These are phyloP conservation scores for Puccinia coronata DNA, from an alignment of 1,284 basidiomycete genomes.

Conservation along the genomic window DNA sequence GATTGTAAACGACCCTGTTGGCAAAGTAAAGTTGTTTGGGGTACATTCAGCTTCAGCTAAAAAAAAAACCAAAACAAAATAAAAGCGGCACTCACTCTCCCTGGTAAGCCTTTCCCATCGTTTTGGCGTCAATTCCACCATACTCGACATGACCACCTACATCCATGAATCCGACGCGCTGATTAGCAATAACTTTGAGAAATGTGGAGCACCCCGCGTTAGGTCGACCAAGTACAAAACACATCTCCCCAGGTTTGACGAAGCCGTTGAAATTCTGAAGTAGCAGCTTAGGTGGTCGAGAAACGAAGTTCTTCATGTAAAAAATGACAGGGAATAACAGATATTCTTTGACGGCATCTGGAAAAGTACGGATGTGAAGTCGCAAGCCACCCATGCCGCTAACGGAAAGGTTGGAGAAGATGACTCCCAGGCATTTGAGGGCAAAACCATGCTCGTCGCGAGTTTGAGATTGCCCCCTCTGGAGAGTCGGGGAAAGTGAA, in stretches of 20 bases:
- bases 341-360: constrained; percentile 64
- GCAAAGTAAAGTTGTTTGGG: not conserved
- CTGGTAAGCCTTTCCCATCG: constrained; percentile 41
- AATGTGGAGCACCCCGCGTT: constrained; percentile 75
- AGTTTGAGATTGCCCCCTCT: constrained; percentile 38
- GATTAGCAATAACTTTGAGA: constrained; percentile 72
- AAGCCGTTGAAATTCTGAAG: constrained; percentile 53
- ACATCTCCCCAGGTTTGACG: constrained; percentile 64
- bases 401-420: constrained; percentile 74
- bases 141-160: constrained; percentile 70
- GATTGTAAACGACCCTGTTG: constrained; percentile 41
- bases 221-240: constrained; percentile 76
- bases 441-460: constrained; percentile 35
- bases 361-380: constrained; percentile 57
- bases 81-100: constrained; percentile 41
- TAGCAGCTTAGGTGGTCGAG: constrained; percentile 55
- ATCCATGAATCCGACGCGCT: constrained; percentile 66
- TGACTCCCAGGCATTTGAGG: constrained; percentile 64
- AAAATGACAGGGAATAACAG: constrained; percentile 51
- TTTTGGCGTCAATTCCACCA: constrained; percentile 63
- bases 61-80: not conserved
- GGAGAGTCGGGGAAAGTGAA: not conserved
- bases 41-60: not conserved
- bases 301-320: constrained; percentile 43
- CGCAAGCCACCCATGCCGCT: constrained; percentile 68